Percentiles rank a stretch among this genome's conserved stretches.
Conservation (phyloP, 2,329 filamentous ascomycete genomes). For the Ophiostoma australiae region DNA sequence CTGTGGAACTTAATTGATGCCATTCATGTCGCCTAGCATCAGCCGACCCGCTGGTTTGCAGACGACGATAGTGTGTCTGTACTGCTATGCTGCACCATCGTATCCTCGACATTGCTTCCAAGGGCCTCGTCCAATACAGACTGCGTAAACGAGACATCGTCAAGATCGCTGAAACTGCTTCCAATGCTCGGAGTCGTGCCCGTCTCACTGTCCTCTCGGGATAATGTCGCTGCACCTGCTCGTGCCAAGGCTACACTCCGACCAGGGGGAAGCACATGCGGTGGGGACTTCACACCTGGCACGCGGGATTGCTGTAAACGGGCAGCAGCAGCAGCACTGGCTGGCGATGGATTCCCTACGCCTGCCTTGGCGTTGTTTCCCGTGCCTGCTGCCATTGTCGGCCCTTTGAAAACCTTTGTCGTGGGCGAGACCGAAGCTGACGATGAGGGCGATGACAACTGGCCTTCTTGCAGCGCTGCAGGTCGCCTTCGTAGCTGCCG, state of each 20-base stretch:
- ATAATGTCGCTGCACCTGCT: not conserved
- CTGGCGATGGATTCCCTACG: slow-evolving; percentile 32
- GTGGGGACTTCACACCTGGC: slow-evolving; percentile 39
- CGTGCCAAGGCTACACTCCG: slow-evolving; percentile 48
- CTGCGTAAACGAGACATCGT: slow-evolving; percentile 38
- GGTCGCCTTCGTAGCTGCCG: not conserved
- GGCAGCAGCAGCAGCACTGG: slow-evolving; percentile 20
- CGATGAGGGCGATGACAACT: slow-evolving; percentile 17
- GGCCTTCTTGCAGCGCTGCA: not conserved
- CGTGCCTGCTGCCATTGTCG: not conserved
- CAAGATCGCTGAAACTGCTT: slow-evolving; percentile 80
- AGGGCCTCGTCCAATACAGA: slow-evolving; percentile 29
- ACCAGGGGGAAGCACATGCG: slow-evolving; percentile 49
- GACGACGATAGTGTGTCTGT: slow-evolving; percentile 21
- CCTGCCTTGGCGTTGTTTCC: not conserved
- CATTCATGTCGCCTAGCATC: not conserved
- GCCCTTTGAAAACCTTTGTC: slow-evolving; percentile 16
- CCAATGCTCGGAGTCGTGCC: slow-evolving; percentile 68
- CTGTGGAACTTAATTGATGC: not conserved
- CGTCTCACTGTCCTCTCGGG: slow-evolving; percentile 61
- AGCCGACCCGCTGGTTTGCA: slow-evolving; percentile 3
- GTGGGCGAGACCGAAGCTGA: slow-evolving; percentile 25
- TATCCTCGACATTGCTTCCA: slow-evolving; percentile 27
- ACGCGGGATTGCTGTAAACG: slow-evolving; percentile 22
- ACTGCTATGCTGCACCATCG: slow-evolving; percentile 18